Conservation (phyloP, 148 eudicot species). For the Cornus kousa region DNA sequence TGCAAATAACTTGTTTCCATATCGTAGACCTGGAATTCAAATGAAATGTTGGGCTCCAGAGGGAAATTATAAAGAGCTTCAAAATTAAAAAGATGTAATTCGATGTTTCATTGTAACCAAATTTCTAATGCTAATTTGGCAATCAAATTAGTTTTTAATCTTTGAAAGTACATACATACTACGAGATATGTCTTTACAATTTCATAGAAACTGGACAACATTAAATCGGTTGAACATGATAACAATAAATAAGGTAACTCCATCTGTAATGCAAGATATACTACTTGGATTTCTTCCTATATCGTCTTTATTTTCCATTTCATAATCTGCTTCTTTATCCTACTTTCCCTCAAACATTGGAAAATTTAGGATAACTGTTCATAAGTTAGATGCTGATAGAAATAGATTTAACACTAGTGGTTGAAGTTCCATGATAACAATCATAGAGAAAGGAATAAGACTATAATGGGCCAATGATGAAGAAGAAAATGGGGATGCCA, state of each 20-base stretch:
- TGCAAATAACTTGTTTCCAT: constrained; percentile 94
- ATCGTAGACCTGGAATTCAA: constrained; percentile 71
- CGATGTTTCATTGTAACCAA: background rate
- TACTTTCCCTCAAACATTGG: background rate
- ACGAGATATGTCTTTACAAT: background rate
- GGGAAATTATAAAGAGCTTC: background rate
- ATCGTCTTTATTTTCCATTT: background rate
- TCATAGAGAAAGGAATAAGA: background rate
- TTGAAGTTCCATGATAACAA: background rate
- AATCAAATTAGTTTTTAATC: background rate
- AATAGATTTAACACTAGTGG: background rate
- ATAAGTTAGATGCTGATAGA: background rate
- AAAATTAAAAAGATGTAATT: too few relatives aligned
- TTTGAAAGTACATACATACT: background rate
- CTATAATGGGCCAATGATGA: background rate
- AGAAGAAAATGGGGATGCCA: background rate
- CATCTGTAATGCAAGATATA: background rate
- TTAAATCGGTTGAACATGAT: background rate
- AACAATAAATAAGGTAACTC: too few relatives aligned
- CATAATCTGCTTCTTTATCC: background rate
- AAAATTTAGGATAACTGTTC: background rate
- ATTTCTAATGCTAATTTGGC: background rate
- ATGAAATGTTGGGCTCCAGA: background rate
- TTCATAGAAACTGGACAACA: background rate
- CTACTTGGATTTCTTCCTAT: background rate